Evolutionary conservation across 176 grass and related monocot genomes (phyloP).

Genomic region (Thalia dealbata): DNA sequence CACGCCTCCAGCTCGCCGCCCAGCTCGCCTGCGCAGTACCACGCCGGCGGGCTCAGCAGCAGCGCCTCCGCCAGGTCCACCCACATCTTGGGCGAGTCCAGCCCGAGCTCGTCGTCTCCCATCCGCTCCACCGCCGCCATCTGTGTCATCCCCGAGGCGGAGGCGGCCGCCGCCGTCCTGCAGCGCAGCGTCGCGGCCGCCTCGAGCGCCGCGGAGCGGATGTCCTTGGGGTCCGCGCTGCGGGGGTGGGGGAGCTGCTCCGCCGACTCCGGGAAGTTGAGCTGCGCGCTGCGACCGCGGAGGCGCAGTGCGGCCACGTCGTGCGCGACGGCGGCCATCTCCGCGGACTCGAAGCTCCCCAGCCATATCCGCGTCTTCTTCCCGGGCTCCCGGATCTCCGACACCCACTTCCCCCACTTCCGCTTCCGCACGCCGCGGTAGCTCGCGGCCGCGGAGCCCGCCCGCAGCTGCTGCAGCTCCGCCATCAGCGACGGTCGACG

Average conservation of each 20-base stretch:
- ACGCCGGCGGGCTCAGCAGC: slow-evolving; percentile 69
- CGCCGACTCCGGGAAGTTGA: slow-evolving; percentile 63
- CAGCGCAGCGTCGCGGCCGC: slow-evolving; percentile 44
- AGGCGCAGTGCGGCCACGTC: slow-evolving; percentile 71
- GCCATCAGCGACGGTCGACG: neutral
- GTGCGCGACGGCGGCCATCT: slow-evolving; percentile 88
- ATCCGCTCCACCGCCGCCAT: neutral
- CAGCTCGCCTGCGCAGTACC: slow-evolving; percentile 12
- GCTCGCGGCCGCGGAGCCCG: slow-evolving; percentile 12
- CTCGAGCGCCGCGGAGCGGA: slow-evolving; percentile 73
- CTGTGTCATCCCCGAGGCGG: neutral
- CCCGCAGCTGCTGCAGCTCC: slow-evolving; percentile 3
- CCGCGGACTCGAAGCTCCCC: slow-evolving; percentile 83
- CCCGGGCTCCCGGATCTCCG: slow-evolving; percentile 91
- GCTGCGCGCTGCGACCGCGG: slow-evolving; percentile 43
- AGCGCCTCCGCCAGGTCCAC: slow-evolving; percentile 82
- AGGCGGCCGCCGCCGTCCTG: slow-evolving; percentile 24
- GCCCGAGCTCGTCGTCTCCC: slow-evolving; percentile 38
- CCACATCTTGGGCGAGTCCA: slow-evolving; percentile 68
- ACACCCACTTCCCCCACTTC: slow-evolving; percentile 96
- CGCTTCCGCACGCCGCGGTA: slow-evolving; percentile 82
- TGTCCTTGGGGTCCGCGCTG: slow-evolving; percentile 60
- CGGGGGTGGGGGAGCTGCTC: slow-evolving; percentile 48
- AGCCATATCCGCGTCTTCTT: slow-evolving; percentile 98
- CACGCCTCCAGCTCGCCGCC: slow-evolving; percentile 50